Conservation (phyloP, 2,329 filamentous ascomycete species). For the Aspergillus sergii region DNA sequence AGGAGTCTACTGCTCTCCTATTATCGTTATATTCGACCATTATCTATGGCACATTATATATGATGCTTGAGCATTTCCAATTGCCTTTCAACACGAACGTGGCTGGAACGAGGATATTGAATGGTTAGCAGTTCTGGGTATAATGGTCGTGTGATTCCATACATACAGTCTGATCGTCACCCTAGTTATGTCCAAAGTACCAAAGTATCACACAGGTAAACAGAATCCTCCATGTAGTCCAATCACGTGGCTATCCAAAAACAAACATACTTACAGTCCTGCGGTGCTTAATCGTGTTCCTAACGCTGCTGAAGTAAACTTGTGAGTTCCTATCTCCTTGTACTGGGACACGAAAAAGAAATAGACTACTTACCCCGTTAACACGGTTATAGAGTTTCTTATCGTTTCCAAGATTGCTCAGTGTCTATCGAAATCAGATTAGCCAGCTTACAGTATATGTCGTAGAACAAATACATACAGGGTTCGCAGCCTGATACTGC, state of each 20-base stretch:
- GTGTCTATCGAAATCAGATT: not conserved
- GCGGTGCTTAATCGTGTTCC: not conserved
- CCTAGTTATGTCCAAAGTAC: not conserved
- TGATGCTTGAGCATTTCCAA: too few relatives aligned
- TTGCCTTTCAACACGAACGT: too few relatives aligned
- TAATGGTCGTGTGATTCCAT: not conserved
- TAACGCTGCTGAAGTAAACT: not conserved
- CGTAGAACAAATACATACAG: conserved; percentile 29
- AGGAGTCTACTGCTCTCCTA: too few relatives aligned
- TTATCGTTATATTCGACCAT: too few relatives aligned
- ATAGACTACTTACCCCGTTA: not conserved
- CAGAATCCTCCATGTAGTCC: not conserved
- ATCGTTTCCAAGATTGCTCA: not conserved
- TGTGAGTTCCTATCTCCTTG: not conserved
- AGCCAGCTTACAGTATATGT: not conserved
- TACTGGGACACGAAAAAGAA: not conserved
- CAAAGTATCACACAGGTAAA: not conserved
- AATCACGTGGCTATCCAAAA: not conserved
- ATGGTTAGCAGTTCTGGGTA: too few relatives aligned
- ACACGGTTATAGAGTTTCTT: not conserved
- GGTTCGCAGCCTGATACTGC: not conserved
- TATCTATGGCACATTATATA: too few relatives aligned
- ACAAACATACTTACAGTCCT: not conserved
- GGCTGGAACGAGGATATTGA: too few relatives aligned
- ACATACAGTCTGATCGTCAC: not conserved